Conservation (phyloP, 148 eudicot species). For the Linanthus parryae region DNA sequence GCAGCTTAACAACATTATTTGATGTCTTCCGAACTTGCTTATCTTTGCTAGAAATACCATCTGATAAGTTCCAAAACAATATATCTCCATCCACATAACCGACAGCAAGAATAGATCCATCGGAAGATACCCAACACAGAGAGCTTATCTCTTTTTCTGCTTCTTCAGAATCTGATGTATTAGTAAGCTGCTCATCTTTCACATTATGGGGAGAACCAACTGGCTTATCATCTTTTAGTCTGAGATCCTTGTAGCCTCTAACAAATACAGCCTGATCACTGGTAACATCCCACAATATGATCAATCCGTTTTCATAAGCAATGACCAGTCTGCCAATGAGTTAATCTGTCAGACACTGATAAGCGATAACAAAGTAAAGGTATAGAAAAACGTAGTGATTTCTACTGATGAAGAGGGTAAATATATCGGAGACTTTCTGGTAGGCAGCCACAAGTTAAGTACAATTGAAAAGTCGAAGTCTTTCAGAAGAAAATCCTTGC, state of each 20-base stretch:
- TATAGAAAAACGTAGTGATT: constrained; percentile 3
- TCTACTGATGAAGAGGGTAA: too few relatives aligned
- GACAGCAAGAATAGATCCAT: constrained; percentile 85
- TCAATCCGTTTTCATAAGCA: constrained; percentile 76
- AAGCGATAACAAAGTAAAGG: background rate
- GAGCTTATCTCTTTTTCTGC: constrained; percentile 79
- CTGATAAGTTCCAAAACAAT: constrained; percentile 70
- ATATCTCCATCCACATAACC: constrained; percentile 98
- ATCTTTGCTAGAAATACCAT: constrained; percentile 27
- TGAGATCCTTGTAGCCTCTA: constrained; percentile 57
- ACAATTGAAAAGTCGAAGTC: too few relatives aligned
- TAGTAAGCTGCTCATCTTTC: constrained; percentile 23
- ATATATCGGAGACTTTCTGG: background rate
- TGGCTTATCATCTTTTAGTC: constrained; percentile 24
- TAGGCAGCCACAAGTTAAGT: background rate
- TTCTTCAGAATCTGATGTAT: constrained; percentile 34
- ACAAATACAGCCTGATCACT: constrained; percentile 57
- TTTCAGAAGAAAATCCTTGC: too few relatives aligned
- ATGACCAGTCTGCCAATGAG: constrained; percentile 61
- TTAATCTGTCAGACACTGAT: background rate
- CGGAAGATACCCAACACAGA: constrained; percentile 91
- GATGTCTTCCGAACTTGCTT: constrained; percentile 40
- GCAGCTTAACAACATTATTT: constrained; percentile 55
- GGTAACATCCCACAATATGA: constrained; percentile 77
- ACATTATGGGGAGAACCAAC: constrained; percentile 24